A percentile compares a stretch with the other conserved stretches of the same genome.
These are phyloP conservation scores for Astragalus membranaceus DNA, from an alignment of 306 rosid species.

Conservation along the genomic window DNA sequence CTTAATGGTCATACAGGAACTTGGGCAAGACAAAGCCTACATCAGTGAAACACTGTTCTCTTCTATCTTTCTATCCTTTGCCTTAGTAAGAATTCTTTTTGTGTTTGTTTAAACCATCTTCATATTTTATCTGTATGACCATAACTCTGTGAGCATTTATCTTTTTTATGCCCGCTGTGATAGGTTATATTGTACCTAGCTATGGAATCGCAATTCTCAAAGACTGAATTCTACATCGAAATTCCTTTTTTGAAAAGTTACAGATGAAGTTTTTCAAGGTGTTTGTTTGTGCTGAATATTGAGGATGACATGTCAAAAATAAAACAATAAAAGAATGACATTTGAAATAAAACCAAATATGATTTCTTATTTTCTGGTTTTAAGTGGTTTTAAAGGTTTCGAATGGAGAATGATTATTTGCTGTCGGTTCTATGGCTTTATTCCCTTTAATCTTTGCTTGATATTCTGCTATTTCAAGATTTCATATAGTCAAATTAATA, in stretches of 20 bases:
- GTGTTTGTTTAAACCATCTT: background rate
- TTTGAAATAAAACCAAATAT: background rate
- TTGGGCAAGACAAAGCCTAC: slow-evolving; percentile 65
- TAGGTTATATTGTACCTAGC: background rate
- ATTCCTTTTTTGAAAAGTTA: background rate
- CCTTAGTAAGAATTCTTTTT: slow-evolving; percentile 42
- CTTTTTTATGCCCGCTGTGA: background rate
- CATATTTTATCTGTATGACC: background rate
- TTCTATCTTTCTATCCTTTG: slow-evolving; percentile 57
- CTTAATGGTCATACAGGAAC: slow-evolving; percentile 40
- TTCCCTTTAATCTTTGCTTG: slow-evolving; percentile 9
- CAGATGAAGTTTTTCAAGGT: background rate
- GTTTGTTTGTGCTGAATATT: background rate
- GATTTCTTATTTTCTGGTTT: slow-evolving; percentile 1
- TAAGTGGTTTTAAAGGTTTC: background rate
- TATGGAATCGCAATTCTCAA: background rate
- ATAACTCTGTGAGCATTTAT: background rate
- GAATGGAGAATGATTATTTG: background rate
- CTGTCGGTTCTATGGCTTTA: background rate
- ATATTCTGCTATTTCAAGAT: slow-evolving; percentile 1
- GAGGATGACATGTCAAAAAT: background rate
- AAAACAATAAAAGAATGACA: background rate
- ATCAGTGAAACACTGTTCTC: slow-evolving; percentile 70
- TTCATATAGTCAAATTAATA: background rate
- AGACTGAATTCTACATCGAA: background rate